Percentiles rank a stretch among this genome's conserved stretches.
Evolutionary conservation across 345 rosid species (phyloP).

Genomic region (Moricandia moricandioides): DNA sequence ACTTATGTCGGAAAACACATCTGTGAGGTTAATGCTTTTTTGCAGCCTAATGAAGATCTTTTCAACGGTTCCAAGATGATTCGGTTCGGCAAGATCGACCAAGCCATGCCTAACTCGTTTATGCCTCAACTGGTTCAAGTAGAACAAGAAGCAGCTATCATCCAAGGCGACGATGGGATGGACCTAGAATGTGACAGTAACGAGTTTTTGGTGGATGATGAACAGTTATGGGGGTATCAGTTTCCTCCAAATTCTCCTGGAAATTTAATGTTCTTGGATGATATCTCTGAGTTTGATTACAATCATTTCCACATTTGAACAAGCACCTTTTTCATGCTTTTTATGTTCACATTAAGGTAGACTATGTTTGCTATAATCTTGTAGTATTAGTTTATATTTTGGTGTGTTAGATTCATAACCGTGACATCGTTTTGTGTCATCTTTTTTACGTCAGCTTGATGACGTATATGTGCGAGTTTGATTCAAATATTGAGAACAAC

Average conservation of each 20-base stretch:
- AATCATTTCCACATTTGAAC: background rate
- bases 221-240: background rate
- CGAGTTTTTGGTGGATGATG: background rate
- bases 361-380: background rate
- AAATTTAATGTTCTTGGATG: background rate
- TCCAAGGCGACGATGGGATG: background rate
- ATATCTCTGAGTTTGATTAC: background rate
- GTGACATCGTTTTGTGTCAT: background rate
- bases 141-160: background rate
- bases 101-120: background rate
- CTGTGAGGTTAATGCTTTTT: background rate
- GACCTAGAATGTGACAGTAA: constrained; percentile 11
- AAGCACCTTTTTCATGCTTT: background rate
- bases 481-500: background rate
- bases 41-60: background rate
- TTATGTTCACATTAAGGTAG: background rate
- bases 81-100: background rate
- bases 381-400: background rate
- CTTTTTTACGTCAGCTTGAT: background rate
- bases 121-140: background rate
- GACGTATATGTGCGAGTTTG: background rate
- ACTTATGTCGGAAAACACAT: constrained; percentile 41
- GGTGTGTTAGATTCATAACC: background rate
- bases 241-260: background rate
- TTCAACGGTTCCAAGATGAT: constrained; percentile 8